Conservation (phyloP, 495 filamentous ascomycete species). For the Tuber magnatum region DNA sequence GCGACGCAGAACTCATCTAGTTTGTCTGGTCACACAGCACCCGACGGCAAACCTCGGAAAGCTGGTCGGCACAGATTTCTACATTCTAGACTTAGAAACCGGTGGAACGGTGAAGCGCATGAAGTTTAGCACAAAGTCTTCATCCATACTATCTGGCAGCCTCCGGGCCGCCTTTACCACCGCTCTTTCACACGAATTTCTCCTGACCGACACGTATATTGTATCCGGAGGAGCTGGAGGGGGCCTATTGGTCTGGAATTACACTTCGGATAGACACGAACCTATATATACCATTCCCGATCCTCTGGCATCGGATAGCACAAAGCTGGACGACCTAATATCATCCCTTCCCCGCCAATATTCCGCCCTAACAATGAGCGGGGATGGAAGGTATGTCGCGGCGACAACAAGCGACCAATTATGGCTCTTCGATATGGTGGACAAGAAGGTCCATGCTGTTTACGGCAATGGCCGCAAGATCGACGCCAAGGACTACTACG, state of each 20-base stretch:
- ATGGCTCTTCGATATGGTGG: constrained; percentile 41
- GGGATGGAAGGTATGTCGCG: constrained; percentile 36
- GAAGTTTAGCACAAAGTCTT: constrained; percentile 28
- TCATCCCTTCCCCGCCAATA: constrained; percentile 31
- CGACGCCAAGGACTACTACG: constrained; percentile 33
- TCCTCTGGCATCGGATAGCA: constrained; percentile 27
- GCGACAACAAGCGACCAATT: constrained; percentile 41
- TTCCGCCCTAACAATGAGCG: constrained; percentile 37
- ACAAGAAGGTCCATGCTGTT: constrained; percentile 33
- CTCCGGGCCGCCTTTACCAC: constrained; percentile 34
- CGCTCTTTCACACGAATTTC: constrained; percentile 38
- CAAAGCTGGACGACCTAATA: constrained; percentile 14
- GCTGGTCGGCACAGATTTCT: constrained; percentile 38
- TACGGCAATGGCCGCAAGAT: constrained; percentile 40
- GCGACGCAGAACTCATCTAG: constrained; percentile 31
- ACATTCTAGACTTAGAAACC: constrained; percentile 36
- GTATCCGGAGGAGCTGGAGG: constrained; percentile 40
- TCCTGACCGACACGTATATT: constrained; percentile 39
- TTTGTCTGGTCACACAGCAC: constrained; percentile 38
- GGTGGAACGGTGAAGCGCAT: constrained; percentile 28
- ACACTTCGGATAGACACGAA: constrained; percentile 17
- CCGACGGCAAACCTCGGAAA: constrained; percentile 33
- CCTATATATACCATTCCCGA: constrained; percentile 37
- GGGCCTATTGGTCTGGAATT: constrained; percentile 40
- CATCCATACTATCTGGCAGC: constrained; percentile 14